Percentiles rank a stretch among this genome's conserved stretches.
Conservation (phyloP, 345 rosid species). For the Sisymbrium altissimum region DNA sequence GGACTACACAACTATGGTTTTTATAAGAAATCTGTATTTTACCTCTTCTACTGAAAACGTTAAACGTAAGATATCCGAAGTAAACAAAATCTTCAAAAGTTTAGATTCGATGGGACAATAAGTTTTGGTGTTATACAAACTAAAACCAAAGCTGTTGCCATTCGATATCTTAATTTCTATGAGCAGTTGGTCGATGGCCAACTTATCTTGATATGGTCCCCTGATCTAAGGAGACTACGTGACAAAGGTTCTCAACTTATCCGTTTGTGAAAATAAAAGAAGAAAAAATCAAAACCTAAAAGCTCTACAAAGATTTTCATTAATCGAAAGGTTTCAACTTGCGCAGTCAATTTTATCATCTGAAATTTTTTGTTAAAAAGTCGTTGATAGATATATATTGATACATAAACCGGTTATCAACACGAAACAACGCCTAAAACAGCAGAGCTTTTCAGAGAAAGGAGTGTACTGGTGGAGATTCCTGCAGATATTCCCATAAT, state of each 20-base stretch:
- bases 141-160: not conserved
- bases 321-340: no score
- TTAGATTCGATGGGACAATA: not conserved
- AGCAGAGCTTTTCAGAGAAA: not conserved
- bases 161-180: not conserved
- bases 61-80: not conserved
- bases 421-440: no score
- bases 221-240: no score
- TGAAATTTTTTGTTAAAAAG: no score
- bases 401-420: no score
- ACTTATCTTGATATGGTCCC: not conserved
- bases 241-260: not conserved
- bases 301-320: no score
- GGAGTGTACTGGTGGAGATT: conserved; percentile 42
- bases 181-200: not conserved
- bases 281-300: no score
- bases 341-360: no score
- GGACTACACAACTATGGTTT: not conserved
- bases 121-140: not conserved
- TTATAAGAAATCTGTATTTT: not conserved
- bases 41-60: not conserved
- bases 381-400: no score
- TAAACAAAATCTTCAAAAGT: not conserved
- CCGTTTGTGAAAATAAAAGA: no score
- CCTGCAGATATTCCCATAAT: conserved; percentile 72